A percentile compares a stretch with the other conserved stretches of the same genome.
These are phyloP conservation scores for Coemansia sp. DNA, from an alignment of 192 early-diverging fungal genomes.

Conservation along the genomic window DNA sequence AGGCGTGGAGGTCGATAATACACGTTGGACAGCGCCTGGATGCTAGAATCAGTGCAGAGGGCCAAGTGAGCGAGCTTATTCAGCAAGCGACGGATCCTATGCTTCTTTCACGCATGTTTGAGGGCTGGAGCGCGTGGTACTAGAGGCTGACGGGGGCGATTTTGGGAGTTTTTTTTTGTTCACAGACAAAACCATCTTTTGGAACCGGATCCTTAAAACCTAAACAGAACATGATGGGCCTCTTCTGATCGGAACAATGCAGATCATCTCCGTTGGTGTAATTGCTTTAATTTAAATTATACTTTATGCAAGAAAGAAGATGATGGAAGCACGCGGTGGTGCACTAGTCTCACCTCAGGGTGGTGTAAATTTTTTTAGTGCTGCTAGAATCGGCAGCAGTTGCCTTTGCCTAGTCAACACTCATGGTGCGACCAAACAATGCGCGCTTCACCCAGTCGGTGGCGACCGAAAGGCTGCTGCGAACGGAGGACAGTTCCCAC, in stretches of 20 bases:
- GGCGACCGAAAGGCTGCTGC: slow-evolving; percentile 81
- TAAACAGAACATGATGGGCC: no score
- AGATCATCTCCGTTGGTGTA: background rate
- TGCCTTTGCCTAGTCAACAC: slow-evolving; percentile 70
- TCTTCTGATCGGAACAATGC: no score
- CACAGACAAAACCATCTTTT: background rate
- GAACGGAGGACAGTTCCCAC: slow-evolving; percentile 77
- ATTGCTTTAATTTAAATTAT: background rate
- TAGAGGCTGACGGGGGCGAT: background rate
- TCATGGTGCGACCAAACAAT: slow-evolving; percentile 87
- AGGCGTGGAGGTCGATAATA: slow-evolving; percentile 66
- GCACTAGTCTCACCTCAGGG: background rate
- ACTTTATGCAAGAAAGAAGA: background rate
- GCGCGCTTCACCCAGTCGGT: slow-evolving; percentile 90
- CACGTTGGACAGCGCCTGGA: slow-evolving; percentile 64
- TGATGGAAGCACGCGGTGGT: background rate
- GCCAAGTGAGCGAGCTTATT: slow-evolving; percentile 72
- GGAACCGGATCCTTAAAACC: no score
- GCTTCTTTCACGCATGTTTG: slow-evolving; percentile 65
- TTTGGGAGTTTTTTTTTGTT: background rate
- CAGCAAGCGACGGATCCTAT: slow-evolving; percentile 62
- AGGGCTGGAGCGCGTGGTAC: slow-evolving; percentile 54
- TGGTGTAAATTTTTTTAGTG: no score
- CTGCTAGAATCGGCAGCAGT: background rate
- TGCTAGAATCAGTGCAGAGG: slow-evolving; percentile 63